Conservation (phyloP, 1,284 basidiomycete species). For the Malassezia vespertilionis region DNA sequence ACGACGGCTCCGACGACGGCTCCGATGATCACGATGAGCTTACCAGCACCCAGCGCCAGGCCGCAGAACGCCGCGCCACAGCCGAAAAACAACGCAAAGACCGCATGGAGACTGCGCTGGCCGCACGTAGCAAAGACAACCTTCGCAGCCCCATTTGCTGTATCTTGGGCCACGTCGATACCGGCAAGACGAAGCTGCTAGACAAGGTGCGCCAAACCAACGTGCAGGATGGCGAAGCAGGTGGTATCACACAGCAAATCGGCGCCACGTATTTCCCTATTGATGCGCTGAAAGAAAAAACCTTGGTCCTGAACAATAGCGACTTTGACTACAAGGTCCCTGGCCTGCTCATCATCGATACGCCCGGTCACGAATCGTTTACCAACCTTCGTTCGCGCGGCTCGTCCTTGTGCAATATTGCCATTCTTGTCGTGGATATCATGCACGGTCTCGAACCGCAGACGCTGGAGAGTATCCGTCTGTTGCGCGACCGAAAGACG, state of each 20-base stretch:
- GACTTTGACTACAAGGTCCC: conserved; percentile 89
- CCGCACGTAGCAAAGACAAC: conserved; percentile 76
- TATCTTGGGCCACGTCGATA: conserved; percentile 99
- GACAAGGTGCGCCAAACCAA: conserved; percentile 99
- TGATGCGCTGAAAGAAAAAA: conserved; percentile 89
- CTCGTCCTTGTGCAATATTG: conserved; percentile 96
- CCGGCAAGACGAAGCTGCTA: conserved; percentile 94
- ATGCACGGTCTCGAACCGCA: conserved; percentile 98
- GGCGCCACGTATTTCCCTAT: conserved; percentile 99
- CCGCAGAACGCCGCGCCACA: conserved; percentile 68
- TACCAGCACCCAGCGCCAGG: conserved; percentile 52
- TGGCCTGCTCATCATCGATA: conserved; percentile 92
- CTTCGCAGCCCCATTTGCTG: conserved; percentile 95
- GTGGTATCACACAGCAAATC: conserved; percentile 99
- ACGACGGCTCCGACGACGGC: conserved; percentile 54
- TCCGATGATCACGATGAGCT: conserved; percentile 43
- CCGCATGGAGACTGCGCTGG: conserved; percentile 73
- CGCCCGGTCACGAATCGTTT: conserved; percentile 98
- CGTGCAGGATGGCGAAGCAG: conserved; percentile 98
- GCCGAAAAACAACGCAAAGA: conserved; percentile 70
- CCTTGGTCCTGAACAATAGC: conserved; percentile 75
- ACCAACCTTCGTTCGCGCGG: conserved; percentile 92
- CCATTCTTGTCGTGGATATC: conserved; percentile 96
- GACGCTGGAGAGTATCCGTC: conserved; percentile 86
- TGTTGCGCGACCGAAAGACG: conserved; percentile 86